Base-by-base conservation (phyloP, 805 yeast species). In the Lipomyces chichibuensis region DNA sequence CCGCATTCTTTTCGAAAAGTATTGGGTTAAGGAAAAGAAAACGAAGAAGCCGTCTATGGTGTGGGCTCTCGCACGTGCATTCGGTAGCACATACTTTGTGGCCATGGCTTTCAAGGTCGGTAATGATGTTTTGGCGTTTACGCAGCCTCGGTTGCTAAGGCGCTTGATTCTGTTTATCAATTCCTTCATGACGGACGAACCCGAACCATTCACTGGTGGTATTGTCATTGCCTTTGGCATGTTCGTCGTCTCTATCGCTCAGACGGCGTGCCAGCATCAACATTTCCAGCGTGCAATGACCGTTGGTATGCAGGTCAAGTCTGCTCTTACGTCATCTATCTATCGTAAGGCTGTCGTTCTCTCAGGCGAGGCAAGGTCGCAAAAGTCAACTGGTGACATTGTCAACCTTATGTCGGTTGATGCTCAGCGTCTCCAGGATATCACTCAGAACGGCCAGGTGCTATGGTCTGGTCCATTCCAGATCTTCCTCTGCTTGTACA, bases 391-490 rank as follows among this genome's bases (percentile, higher is more conserved):
- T 1, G 96, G 97, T 71, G 96, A 91, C 71, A 89, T 92, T 62
- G 84, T 91, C 71, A 91, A 90, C 73, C 81, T 88, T 74, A 84
- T 90, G 80, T 76, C 95, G 23, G 93, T 90, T 39, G 97, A 92
- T 79, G 87, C 90, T 13, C 79, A 80, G 59, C 81, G 89, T 69
- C 79, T 91, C 35, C 90, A 87, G 74, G 87, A 85, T 51, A 77
- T 89, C 25, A 85, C 88, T 32, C 94, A 90, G 77, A 87, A 88
- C 78, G 86, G 93, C 67, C 91, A 91, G 73, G 84, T 91, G 55
- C 82, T 91, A 60, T 90, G 97, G 92, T 91, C 97, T 1, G 97
- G 97, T 57, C 98, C 98, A 0, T 89, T 92, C 79, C 98, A 92
- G 79, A 86, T 94, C 72, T 74, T 85, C 35, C 80, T 94, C 62